Base-by-base conservation (phyloP, 2,329 filamentous ascomycete genomes). In the Alternaria gansuensis region DNA sequence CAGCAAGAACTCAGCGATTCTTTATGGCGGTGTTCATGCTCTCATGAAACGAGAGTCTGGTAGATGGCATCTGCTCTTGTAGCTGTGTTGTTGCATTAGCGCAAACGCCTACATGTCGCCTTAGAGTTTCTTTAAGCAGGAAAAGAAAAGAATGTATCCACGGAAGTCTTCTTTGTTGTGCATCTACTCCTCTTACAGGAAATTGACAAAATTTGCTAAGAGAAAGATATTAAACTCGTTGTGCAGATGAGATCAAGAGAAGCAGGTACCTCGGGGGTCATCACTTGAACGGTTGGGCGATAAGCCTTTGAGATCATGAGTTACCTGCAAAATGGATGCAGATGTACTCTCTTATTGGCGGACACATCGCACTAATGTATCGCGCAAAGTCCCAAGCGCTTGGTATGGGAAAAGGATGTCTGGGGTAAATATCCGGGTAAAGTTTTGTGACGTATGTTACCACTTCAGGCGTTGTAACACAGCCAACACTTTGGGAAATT, bases 361-460 rank as follows among this genome's bases (percentile, higher is more conserved):
- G 4, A 8, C 3, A 24, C 3, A n/a, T 7, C 5, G 21, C 13
- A 8, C 21, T 5, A 8, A 14, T n/a, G 8, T 6, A n/a, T 21
- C 17, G 13, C 14, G 21, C 59, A 61, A 61, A 56, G 50, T 49
- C 33, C 54, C 55, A 61, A 58, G 40, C 11, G 46, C 54, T 55
- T 61, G 54, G 59, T 3, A 7, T 49, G 31, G 51, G 11, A 24
- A 21, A 48, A 5, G 23, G 1, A 24, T 11, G 44, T 49, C 39
- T 52, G 59, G 45, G 46, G 8, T 58, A 54, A 45, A 54, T 53
- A 45, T 34, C 50, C 54, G 59, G 59, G 50, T 58, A 61, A 58
- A 54, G 34, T 14, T 50, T 14, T 3, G 33, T 48, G 44, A 48
- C 44, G 44, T 11, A 34, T 33, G 21, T 23, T 34, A 2, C 3